Conservation (phyloP, 140 eudicot species). For the Cichorium intybus region DNA sequence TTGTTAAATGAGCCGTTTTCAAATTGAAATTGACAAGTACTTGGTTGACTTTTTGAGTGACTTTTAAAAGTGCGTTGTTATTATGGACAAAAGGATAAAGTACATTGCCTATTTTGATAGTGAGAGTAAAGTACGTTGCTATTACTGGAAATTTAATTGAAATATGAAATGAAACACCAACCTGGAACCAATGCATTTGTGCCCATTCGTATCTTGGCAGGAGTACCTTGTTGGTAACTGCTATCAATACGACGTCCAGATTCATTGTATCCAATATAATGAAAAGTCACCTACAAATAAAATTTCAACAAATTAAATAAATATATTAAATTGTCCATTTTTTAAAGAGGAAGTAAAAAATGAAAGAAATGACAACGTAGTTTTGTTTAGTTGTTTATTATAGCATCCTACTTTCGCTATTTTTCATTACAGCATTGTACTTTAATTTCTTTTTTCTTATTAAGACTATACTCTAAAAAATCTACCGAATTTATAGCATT, state of each 20-base stretch:
- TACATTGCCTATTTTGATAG: background rate
- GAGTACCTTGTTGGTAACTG: conserved; percentile 88
- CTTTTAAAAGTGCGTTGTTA: background rate
- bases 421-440: background rate
- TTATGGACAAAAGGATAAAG: background rate
- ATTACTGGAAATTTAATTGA: too few relatives aligned
- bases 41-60: conserved; percentile 5
- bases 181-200: conserved; percentile 97
- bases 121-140: background rate
- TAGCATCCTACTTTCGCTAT: too few relatives aligned
- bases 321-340: too few relatives aligned
- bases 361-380: background rate
- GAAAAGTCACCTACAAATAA: conserved; percentile 71
- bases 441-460: background rate
- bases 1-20: background rate
- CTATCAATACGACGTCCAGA: conserved; percentile 98
- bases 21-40: background rate
- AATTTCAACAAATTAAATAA: background rate
- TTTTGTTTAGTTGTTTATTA: background rate
- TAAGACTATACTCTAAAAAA: too few relatives aligned
- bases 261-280: conserved; percentile 92
- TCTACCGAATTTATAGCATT: too few relatives aligned
- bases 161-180: conserved; percentile 19
- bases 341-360: too few relatives aligned
- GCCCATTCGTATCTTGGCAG: conserved; percentile 93